Base-by-base conservation (phyloP, 352 stramenopile species). In the Aphanomyces astaci region DNA sequence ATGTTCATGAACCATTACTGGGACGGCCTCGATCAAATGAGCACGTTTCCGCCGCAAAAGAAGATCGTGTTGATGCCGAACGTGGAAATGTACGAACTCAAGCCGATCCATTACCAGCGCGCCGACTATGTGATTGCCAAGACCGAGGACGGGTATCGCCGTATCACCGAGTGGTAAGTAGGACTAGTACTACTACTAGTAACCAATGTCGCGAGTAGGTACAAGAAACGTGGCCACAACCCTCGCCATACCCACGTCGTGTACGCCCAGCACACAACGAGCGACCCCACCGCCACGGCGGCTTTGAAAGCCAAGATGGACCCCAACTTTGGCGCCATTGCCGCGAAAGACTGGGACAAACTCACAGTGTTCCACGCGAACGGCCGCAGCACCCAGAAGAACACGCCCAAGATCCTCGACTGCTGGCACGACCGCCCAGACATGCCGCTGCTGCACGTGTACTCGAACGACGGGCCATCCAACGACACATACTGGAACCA, bases 1-100 rank as follows among this genome's bases (percentile, higher is more conserved):
- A 63, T 87, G 4, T 81, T 87, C 57, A 75, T 87, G 27, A 87
- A 87, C 55, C 79, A 85, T 49, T 83, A 87, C 57, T 87, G 78
- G 79, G 54, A 79, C 15, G 70, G 24, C 4, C 36, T 77, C 0
- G 66, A 56, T 10, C 36, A 52, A 1, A 46, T 48, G 30, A 39
- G 69, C 7, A 46, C 51, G 1, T 81, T 75, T 69, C 75, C 74
- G 0, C 64, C 73, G 33, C 31, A 71, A 9, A 87, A 85, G 33
- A 72, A 76, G 0, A 31, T 87, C 15, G 33, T 68, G 15, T 5
- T 68, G 4, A 68, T 68, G 62, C 62, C 62, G n/a, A 68, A 68
- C 48, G 27, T 87, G 80, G 45, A 86, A 62, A 89, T 89, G 79
- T 73, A 75, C 59, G 75, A 89, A 67, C 56, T 90, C 17, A 70